phyloP scores from a whole-genome alignment of 2,329 filamentous ascomycete genomes.

The Biscogniauxia marginata region DNA sequence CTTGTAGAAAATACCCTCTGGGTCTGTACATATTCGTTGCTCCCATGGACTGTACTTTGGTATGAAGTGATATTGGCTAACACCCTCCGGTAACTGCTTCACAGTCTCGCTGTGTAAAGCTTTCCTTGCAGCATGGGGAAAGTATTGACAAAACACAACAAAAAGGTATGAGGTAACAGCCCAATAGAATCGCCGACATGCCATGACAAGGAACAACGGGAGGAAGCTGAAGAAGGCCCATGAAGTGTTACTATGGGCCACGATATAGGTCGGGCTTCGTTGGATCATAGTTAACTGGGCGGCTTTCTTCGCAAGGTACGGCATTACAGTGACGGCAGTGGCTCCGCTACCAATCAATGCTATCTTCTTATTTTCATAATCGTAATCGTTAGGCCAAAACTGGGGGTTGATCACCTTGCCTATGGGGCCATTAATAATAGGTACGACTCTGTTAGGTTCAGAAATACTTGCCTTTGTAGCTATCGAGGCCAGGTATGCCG shows the following conservation, averaged over 20 bases:
- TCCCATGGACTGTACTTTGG: slow-evolving; percentile 60
- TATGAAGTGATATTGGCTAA: slow-evolving; percentile 51
- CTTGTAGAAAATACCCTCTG: slow-evolving; percentile 45
- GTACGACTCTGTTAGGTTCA: slow-evolving; percentile 52
- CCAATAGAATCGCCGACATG: slow-evolving; percentile 9
- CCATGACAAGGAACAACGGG: slow-evolving; percentile 31
- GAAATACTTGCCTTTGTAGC: slow-evolving; percentile 55
- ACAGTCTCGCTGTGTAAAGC: slow-evolving; percentile 43
- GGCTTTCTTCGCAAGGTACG: slow-evolving; percentile 63
- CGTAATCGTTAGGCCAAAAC: slow-evolving; percentile 67
- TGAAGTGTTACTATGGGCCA: slow-evolving; percentile 35
- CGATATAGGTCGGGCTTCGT: slow-evolving; percentile 69
- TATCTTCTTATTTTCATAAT: slow-evolving; percentile 64
- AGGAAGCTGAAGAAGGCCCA: slow-evolving; percentile 2
- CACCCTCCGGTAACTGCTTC: slow-evolving; percentile 45
- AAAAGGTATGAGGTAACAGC: slow-evolving; percentile 29
- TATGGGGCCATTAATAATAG: slow-evolving; percentile 45
- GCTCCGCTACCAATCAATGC: slow-evolving; percentile 76
- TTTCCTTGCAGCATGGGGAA: slow-evolving; percentile 44
- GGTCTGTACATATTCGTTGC: slow-evolving; percentile 63
- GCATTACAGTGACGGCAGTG: slow-evolving; percentile 73
- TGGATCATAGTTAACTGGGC: slow-evolving; percentile 75
- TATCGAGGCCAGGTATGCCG: slow-evolving; percentile 55
- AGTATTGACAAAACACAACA: slow-evolving; percentile 44
- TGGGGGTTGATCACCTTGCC: slow-evolving; percentile 59